Evolutionary conservation across 2,329 filamentous ascomycete species (phyloP), one percentile per base, ranked within the genome.

Genomic region (Aspergillus aculeatus): DNA sequence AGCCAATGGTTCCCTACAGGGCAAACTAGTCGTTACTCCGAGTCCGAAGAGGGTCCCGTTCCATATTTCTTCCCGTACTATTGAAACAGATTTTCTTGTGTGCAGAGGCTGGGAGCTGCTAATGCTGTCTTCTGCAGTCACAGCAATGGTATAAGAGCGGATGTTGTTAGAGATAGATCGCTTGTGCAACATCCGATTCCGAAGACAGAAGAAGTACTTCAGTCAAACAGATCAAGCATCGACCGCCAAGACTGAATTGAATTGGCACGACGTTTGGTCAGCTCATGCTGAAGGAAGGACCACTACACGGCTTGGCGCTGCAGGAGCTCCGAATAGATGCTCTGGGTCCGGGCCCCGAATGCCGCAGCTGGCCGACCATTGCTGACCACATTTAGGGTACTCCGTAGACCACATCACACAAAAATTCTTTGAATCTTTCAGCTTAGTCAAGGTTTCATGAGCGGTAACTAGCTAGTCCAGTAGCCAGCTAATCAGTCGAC

Each of bases 1-100:
- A 56, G 50, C 62, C 62, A 54, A 48, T 50, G 56, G 12, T 51
- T 63, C 62, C 61, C 57, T 66, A 64, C 62, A 63, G 57, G 62
- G 60, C 64, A 61, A 44, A 16, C 32, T 35, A 35, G 32, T 16
- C 32, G 5, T 16, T 44, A 44, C 6, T 9, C 5, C 26, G 7
- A 10, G 7, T 19, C 16, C 16, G 12, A 19, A n/a, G 38, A 44
- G 38, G 38, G 38, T 16, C 38, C 38, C 16, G 38, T n/a, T 44
- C 38, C 32, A 35, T 35, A 35, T 16, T 35, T 12, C 32, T 12
- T 12, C 32, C 14, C 32, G 11, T 4, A 35, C 11, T 44, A 44
- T 16, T 55, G 26, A 54, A 59, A 41, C 24, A 38, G 26, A 51
- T 29, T 23, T 23, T 19, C 26, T 23, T 31, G 29, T 49, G 24